phyloP scores from a whole-genome alignment of 306 rosid species.

The Ceratonia siliqua region DNA sequence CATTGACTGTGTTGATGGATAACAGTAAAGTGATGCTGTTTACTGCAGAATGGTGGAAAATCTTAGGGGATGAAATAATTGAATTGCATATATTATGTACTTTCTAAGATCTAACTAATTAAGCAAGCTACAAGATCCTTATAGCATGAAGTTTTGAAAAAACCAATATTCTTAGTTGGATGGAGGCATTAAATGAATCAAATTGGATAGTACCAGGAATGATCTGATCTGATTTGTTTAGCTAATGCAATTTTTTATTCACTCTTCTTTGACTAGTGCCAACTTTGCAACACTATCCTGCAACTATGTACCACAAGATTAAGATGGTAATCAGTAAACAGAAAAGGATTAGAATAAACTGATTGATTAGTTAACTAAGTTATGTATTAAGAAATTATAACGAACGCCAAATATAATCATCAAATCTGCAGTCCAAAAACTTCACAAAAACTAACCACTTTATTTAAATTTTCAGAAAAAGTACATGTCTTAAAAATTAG shows the following conservation, averaged over 20 bases:
- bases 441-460: background rate
- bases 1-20: conserved; percentile 1
- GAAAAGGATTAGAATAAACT: background rate
- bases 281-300: background rate
- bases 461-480: background rate
- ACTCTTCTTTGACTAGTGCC: conserved; percentile 16
- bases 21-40: conserved; percentile 17
- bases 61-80: background rate
- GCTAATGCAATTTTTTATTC: conserved; percentile 19
- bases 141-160: conserved; percentile 6
- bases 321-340: background rate
- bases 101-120: conserved; percentile 24
- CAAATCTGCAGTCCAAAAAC: background rate
- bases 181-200: background rate
- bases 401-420: background rate
- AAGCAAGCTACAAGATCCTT: conserved; percentile 12
- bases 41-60: conserved; percentile 13
- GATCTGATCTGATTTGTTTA: conserved; percentile 22
- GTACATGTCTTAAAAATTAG: background rate
- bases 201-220: background rate
- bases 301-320: conserved; percentile 10
- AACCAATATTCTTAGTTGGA: conserved; percentile 4
- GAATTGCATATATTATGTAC: conserved; percentile 14
- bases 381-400: background rate
- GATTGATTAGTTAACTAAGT: background rate